These are phyloP conservation scores for Elongisporangium anandrum DNA, from an alignment of 352 stramenopile genomes.

Conservation along the genomic window DNA sequence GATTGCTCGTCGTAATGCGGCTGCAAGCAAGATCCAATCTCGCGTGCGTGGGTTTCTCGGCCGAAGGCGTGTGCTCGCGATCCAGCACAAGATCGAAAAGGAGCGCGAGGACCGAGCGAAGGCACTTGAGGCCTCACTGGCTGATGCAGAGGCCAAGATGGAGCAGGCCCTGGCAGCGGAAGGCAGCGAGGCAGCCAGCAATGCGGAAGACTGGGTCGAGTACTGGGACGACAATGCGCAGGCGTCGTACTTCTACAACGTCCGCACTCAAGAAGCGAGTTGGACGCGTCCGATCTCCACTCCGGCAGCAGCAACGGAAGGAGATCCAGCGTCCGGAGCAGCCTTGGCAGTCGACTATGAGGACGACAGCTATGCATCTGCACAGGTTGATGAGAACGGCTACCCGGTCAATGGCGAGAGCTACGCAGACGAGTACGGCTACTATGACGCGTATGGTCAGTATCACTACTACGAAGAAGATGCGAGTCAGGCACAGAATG, in stretches of 20 bases:
- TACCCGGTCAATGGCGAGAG: slow-evolving; percentile 23
- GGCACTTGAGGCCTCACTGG: slow-evolving; percentile 49
- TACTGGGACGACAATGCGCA: slow-evolving; percentile 89
- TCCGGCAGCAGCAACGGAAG: slow-evolving; percentile 17
- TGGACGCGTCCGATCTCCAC: slow-evolving; percentile 68
- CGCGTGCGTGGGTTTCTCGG: slow-evolving; percentile 50
- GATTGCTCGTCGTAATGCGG: slow-evolving; percentile 37
- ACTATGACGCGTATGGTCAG: slow-evolving; percentile 76
- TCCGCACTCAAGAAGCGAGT: slow-evolving; percentile 80
- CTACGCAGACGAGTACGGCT: slow-evolving; percentile 75
- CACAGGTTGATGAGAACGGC: slow-evolving; percentile 20
- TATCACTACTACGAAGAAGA: slow-evolving; percentile 81
- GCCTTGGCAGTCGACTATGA: slow-evolving; percentile 35
- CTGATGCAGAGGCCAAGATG: slow-evolving; percentile 55
- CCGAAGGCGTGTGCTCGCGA: slow-evolving; percentile 41
- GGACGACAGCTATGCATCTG: slow-evolving; percentile 19
- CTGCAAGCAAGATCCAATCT: slow-evolving; percentile 57
- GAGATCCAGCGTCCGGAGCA: slow-evolving; percentile 20
- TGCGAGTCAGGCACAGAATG: slow-evolving; percentile 7
- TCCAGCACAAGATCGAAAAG: slow-evolving; percentile 61
- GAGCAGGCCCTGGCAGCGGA: slow-evolving; percentile 26
- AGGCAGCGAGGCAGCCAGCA: slow-evolving; percentile 2
- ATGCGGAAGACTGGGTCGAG: slow-evolving; percentile 78
- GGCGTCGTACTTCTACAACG: slow-evolving; percentile 89
- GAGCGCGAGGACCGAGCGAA: slow-evolving; percentile 55